A percentile compares a stretch with the other conserved stretches of the same genome.
Conservation (phyloP, 2,329 filamentous ascomycete species). For the Fusarium humuli region DNA sequence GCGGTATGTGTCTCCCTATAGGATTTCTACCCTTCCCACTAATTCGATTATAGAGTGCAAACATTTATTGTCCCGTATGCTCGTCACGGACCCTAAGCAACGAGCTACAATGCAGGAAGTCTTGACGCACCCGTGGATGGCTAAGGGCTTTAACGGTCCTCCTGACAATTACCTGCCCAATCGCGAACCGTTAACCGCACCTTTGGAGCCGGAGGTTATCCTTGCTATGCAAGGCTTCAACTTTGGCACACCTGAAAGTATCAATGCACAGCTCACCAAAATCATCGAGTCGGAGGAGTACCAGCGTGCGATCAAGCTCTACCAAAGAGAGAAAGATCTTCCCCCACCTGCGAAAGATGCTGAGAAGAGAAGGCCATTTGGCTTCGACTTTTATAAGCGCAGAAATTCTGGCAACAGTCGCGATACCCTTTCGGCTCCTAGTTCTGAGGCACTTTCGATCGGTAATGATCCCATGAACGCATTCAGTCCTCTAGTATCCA, state of each 20-base stretch:
- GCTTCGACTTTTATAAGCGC: conserved; percentile 96
- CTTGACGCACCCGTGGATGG: conserved; percentile 95
- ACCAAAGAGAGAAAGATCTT: conserved; percentile 73
- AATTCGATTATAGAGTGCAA: conserved; percentile 79
- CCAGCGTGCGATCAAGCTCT: conserved; percentile 80
- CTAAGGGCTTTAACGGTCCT: conserved; percentile 85
- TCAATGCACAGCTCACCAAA: conserved; percentile 82
- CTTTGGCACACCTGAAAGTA: conserved; percentile 88
- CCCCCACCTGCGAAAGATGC: conserved; percentile 68
- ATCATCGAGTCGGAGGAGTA: conserved; percentile 96
- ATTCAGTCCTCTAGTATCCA: conserved; percentile 89
- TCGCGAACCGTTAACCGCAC: conserved; percentile 86
- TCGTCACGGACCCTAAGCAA: conserved; percentile 91
- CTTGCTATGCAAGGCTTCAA: conserved; percentile 98
- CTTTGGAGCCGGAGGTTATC: conserved; percentile 84
- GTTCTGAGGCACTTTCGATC: conserved; percentile 83
- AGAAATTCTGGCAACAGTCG: conserved; percentile 89
- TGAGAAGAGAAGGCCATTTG: conserved; percentile 89
- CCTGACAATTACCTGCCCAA: conserved; percentile 89
- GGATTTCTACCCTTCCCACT: conserved; percentile 44
- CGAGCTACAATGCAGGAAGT: conserved; percentile 91
- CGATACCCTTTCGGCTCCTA: conserved; percentile 87
- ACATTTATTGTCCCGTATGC: conserved; percentile 91
- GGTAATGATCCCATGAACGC: conserved; percentile 92
- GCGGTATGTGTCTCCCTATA: conserved; percentile 69